Evolutionary conservation across 495 filamentous ascomycete genomes (phyloP).

Genomic region (Chaetomidium leptoderma): DNA sequence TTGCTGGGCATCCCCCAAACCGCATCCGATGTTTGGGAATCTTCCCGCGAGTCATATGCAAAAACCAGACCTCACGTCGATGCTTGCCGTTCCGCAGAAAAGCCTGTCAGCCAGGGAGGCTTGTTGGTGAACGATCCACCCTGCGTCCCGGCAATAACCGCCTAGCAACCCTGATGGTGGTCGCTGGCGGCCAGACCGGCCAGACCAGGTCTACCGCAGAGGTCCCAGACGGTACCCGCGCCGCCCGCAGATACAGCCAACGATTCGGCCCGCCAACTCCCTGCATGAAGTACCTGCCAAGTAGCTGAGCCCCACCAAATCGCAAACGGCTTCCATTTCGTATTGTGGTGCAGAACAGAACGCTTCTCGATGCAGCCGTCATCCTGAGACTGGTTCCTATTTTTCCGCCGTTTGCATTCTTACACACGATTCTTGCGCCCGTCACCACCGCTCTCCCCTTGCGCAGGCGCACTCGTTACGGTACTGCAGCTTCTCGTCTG

Average conservation of each 20-base stretch:
- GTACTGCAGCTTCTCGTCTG: neutral
- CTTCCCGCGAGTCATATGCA: constrained; percentile 9
- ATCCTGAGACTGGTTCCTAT: constrained; percentile 3
- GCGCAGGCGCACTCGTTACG: constrained; percentile 6
- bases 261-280: constrained; percentile 6
- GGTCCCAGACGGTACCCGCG: constrained; percentile 12
- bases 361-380: constrained; percentile 7
- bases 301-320: constrained; percentile 29
- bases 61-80: constrained; percentile 2
- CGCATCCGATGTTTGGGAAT: neutral
- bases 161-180: neutral
- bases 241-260: constrained; percentile 24
- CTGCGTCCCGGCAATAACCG: constrained; percentile 17
- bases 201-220: neutral
- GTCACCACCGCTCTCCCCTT: constrained; percentile 7
- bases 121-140: neutral
- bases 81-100: too few species aligned
- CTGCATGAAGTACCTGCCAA: constrained; percentile 20
- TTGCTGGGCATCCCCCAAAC: neutral
- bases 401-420: constrained; percentile 14
- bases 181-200: constrained; percentile 10
- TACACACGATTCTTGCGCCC: constrained; percentile 8
- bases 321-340: constrained; percentile 17
- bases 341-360: too few species aligned
- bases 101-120: constrained; percentile 18